Evolutionary conservation across 2,329 filamentous ascomycete species (phyloP), one percentile per base, ranked within the genome.

Genomic region (Arthroderma sp.): DNA sequence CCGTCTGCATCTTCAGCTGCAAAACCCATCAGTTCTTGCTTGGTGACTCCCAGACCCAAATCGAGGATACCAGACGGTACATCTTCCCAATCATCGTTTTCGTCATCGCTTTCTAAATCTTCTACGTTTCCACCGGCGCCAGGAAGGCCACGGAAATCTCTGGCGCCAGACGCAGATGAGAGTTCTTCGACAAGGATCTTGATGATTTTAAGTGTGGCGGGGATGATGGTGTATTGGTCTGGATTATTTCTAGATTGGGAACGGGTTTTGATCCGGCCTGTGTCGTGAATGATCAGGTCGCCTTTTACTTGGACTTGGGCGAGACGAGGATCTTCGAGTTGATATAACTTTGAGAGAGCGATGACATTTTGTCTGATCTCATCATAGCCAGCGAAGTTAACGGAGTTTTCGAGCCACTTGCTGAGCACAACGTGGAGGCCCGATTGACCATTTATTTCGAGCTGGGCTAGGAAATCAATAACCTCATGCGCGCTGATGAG

Each of bases 301-400:
- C 91, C 91, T 68, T 89, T 93, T 53, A 95, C 89, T 59, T 79
- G 77, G 3, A 88, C 86, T 56, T 86, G 79, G 8, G 77, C 70
- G 30, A 98, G 65, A 30, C 89, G 82, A 6, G 79, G 70, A 56
- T 96, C 89, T 57, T 91, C 83, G 11, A 98, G 74, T 44, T 82
- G 81, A 63, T 91, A 96, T 2, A 98, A 71, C 59, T 93, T 94
- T 0, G 87, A 88, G 2, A 98, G 74, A 4, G 91, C 91, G 54
- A 94, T 89, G 48, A 95, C 86, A 58, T 96, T 98, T 64, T 95
- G 86, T 54, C 88, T 78, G 55, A 96, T 96, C 63, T 95, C 89
- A 56, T 96, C 88, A 56, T 95, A 98, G 8, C 91, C 91, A n/a
- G 87, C 87, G 66, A 98, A 98, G 63, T 83, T 94, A 63, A 94